A percentile compares a stretch with the other conserved stretches of the same genome.
These are phyloP conservation scores for Aspergillus sp. DNA, from an alignment of 2,329 filamentous ascomycete species.

Conservation along the genomic window DNA sequence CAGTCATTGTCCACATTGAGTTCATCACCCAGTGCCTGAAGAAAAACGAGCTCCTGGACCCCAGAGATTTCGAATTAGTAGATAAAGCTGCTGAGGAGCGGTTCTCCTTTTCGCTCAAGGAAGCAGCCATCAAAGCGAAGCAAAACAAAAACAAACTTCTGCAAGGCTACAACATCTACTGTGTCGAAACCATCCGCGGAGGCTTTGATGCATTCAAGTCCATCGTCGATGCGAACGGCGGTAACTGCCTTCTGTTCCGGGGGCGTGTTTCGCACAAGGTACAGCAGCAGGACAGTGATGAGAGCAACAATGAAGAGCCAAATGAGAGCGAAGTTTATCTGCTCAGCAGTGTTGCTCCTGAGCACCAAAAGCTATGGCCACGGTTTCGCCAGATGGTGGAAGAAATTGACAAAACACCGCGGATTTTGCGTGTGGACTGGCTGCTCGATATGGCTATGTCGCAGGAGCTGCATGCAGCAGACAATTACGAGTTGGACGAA, in stretches of 20 bases:
- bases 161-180: conserved; percentile 71
- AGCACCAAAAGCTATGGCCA: conserved; percentile 69
- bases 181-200: conserved; percentile 70
- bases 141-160: conserved; percentile 72
- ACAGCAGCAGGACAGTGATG: conserved; percentile 42
- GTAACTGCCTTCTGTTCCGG: conserved; percentile 69
- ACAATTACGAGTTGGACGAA: conserved; percentile 49
- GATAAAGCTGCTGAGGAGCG: conserved; percentile 68
- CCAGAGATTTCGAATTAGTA: conserved; percentile 60
- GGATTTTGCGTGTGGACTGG: conserved; percentile 84
- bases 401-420: conserved; percentile 69
- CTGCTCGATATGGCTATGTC: conserved; percentile 81
- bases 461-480: conserved; percentile 66
- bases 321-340: conserved; percentile 72
- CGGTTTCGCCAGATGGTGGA: conserved; percentile 73
- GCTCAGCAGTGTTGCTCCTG: conserved; percentile 59
- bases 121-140: conserved; percentile 63
- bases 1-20: conserved; percentile 65
- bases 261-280: conserved; percentile 64
- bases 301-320: conserved; percentile 50
- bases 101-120: conserved; percentile 61
- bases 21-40: conserved; percentile 76
- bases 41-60: conserved; percentile 56
- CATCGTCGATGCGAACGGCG: conserved; percentile 85
- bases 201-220: conserved; percentile 76